Base-by-base conservation (phyloP, 208 protist genomes). In the Leishmania arabica region DNA sequence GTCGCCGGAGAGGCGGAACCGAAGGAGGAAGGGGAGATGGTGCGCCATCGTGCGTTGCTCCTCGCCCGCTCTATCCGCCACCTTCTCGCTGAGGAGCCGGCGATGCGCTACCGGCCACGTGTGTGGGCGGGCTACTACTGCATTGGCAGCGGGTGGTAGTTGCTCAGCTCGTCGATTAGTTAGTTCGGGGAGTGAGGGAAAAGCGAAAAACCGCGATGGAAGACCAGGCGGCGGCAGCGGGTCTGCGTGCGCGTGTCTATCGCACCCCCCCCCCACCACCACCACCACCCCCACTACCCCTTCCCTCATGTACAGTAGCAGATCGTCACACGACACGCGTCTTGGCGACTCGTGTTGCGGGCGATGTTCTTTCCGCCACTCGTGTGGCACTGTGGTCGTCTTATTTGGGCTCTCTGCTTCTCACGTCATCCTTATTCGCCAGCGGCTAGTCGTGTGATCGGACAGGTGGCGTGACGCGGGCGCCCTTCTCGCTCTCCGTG, bases 91-190 rank as follows among this genome's bases (percentile, higher is more conserved):
- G 89, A 93, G 34, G 88, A 92, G 53, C 83, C 69, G 31, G 81
- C 80, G 54, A 90, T 95, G 80, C 92, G 95, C 70, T 96, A 92
- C 86, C 85, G 77, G 11, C 95, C 95, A 34, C 91, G 92, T 27
- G 64, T 79, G 27, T 98, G 95, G 93, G 93, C 93, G 2, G 95
- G 91, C 2, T 98, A 96, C 87, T 95, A 90, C 83, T 94, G 92
- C 80, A 78, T 97, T 34, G 95, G 95, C 24, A 86, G 88, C 34
- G 93, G 92, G 2, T 86, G 83, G 83, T 88, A 86, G 72, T 54
- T 51, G n/a, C 21, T 69, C 34, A 5, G n/a, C 27, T 19, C 56
- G 19, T 78, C 72, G 4, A 34, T 49, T 78, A 0, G n/a, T 78
- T 45, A 64, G 24, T 62, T 8, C 34, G 73, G 31, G 27, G 53